Evolutionary conservation across 441 rosid genomes (phyloP).

Genomic region (Erodium trifolium): DNA sequence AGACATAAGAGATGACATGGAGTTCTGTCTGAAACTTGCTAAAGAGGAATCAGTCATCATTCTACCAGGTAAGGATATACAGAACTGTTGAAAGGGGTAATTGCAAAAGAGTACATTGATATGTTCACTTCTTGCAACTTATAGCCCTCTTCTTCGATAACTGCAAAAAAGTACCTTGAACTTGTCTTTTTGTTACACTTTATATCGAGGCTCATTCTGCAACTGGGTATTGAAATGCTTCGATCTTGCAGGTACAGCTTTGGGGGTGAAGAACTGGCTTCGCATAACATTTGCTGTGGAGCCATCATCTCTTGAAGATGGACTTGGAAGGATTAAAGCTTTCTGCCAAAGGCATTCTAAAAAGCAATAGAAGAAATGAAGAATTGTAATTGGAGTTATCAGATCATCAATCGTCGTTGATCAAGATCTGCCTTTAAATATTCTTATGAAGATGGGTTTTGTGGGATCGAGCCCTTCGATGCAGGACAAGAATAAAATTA

Average conservation of each 20-base stretch:
- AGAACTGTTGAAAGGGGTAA: slow-evolving; percentile 9
- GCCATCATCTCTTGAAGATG: slow-evolving; percentile 29
- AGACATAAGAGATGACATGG: slow-evolving; percentile 30
- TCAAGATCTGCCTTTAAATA: too few relatives aligned
- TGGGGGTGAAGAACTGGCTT: slow-evolving; percentile 43
- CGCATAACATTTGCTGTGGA: slow-evolving; percentile 41
- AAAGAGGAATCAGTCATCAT: slow-evolving; percentile 33
- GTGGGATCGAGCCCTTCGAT: too few relatives aligned
- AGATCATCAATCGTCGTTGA: too few relatives aligned
- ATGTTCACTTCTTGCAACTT: too few relatives aligned
- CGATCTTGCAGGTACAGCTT: slow-evolving; percentile 23
- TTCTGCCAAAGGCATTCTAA: slow-evolving; percentile 37
- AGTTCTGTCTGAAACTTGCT: slow-evolving; percentile 32
- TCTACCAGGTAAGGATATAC: slow-evolving; percentile 31
- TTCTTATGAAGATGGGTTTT: too few relatives aligned
- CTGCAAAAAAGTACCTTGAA: too few relatives aligned
- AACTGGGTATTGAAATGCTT: slow-evolving; percentile 9
- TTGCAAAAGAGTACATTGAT: too few relatives aligned
- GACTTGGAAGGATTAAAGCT: slow-evolving; percentile 31
- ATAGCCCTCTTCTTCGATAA: too few relatives aligned
- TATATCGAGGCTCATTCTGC: too few relatives aligned
- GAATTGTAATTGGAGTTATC: too few relatives aligned
- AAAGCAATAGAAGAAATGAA: slow-evolving; percentile 5
- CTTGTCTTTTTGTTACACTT: too few relatives aligned
- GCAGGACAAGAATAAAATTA: too few relatives aligned